These are phyloP conservation scores for Pseudogymnoascus verrucosus DNA, from an alignment of 2,329 filamentous ascomycete genomes.

Conservation along the genomic window DNA sequence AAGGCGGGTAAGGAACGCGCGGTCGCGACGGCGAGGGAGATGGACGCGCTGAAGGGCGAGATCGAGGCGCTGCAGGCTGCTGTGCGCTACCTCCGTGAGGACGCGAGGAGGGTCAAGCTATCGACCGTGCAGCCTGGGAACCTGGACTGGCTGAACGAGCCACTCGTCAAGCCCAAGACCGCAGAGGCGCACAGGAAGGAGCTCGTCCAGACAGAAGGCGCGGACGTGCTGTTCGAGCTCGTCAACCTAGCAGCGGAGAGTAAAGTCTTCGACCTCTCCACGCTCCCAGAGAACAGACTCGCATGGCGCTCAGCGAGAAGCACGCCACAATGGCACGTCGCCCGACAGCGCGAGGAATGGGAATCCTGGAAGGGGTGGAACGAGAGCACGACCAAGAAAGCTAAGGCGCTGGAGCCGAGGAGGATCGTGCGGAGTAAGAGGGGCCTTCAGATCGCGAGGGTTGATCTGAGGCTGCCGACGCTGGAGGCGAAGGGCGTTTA, in stretches of 20 bases:
- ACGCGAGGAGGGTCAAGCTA: constrained; percentile 54
- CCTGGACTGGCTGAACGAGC: constrained; percentile 57
- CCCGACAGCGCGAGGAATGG: constrained; percentile 57
- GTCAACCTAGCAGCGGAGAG: constrained; percentile 51
- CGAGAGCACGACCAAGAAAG: constrained; percentile 46
- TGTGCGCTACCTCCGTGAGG: constrained; percentile 59
- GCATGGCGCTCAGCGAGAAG: constrained; percentile 58
- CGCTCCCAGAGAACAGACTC: constrained; percentile 50
- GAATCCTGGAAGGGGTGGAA: constrained; percentile 54
- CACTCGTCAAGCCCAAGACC: constrained; percentile 39
- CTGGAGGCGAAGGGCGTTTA: constrained; percentile 21
- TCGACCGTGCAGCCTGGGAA: constrained; percentile 40
- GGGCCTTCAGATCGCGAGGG: constrained; percentile 20
- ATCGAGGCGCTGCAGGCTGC: constrained; percentile 57
- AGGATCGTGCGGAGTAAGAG: constrained; percentile 16
- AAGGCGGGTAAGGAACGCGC: constrained; percentile 58
- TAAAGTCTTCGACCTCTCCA: constrained; percentile 50
- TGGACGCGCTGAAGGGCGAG: constrained; percentile 63
- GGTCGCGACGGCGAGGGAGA: constrained; percentile 62
- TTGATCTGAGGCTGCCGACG: constrained; percentile 20
- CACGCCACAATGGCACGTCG: constrained; percentile 59
- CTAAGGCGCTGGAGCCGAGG: constrained; percentile 30
- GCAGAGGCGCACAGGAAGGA: constrained; percentile 41
- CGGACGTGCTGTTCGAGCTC: constrained; percentile 56
- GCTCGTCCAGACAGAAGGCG: constrained; percentile 52